Percentiles rank a stretch among this genome's conserved stretches.
Evolutionary conservation across 495 filamentous ascomycete genomes (phyloP).

Genomic region (Talaromyces borbonicus): DNA sequence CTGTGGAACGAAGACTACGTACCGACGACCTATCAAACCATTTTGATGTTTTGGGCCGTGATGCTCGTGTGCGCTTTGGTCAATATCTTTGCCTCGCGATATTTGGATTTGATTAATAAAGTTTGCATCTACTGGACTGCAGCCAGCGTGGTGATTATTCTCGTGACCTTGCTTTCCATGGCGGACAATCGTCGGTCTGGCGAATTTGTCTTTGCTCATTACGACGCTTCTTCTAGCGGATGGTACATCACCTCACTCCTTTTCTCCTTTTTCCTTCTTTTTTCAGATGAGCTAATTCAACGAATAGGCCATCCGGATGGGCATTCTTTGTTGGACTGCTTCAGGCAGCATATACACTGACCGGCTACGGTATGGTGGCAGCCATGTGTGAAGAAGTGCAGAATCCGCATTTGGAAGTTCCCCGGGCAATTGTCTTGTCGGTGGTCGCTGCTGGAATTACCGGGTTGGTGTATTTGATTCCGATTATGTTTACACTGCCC

Average conservation of each 20-base stretch:
- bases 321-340: constrained; percentile 53
- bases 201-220: constrained; percentile 53
- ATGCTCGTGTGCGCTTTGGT: constrained; percentile 46
- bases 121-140: constrained; percentile 59
- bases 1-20: constrained; percentile 54
- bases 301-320: constrained; percentile 45
- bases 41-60: constrained; percentile 57
- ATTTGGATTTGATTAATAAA: constrained; percentile 57
- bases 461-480: constrained; percentile 59
- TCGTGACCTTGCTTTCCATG: constrained; percentile 49
- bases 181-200: constrained; percentile 40
- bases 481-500: constrained; percentile 56
- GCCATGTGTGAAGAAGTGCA: constrained; percentile 63
- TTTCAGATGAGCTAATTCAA: background rate
- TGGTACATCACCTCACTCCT: constrained; percentile 27
- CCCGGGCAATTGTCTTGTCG: constrained; percentile 60
- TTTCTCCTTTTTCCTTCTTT: background rate
- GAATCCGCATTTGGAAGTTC: constrained; percentile 54
- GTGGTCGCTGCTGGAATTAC: constrained; percentile 60
- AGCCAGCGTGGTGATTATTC: constrained; percentile 48
- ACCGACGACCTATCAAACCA: constrained; percentile 51
- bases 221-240: constrained; percentile 46
- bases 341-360: constrained; percentile 51
- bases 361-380: constrained; percentile 47
- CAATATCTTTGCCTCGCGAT: constrained; percentile 47